A percentile compares a stretch with the other conserved stretches of the same genome.
phyloP scores from a whole-genome alignment of 441 rosid species.

The Mallotus repandus region DNA sequence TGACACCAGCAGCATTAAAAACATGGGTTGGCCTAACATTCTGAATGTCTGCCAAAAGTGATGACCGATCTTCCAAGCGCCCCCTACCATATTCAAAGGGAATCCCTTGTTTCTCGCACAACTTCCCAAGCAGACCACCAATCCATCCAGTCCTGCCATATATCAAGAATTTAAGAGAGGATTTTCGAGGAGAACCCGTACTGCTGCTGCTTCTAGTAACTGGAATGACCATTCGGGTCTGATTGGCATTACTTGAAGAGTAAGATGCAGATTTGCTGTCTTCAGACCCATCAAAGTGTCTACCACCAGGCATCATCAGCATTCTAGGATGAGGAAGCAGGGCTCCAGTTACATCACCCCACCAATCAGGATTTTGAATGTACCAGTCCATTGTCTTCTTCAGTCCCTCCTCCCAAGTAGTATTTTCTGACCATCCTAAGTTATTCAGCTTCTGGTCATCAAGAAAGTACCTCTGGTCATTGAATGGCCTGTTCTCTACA shows the following conservation, averaged over 20 bases:
- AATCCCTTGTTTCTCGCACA: constrained; percentile 74
- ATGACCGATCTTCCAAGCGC: constrained; percentile 62
- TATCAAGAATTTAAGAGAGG: constrained; percentile 68
- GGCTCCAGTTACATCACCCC: constrained; percentile 93
- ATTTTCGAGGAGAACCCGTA: constrained; percentile 35
- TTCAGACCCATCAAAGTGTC: constrained; percentile 56
- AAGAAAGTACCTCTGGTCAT: constrained; percentile 84
- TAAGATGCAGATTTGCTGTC: constrained; percentile 41
- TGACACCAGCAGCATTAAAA: constrained; percentile 89
- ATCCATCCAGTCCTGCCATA: constrained; percentile 92
- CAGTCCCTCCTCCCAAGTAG: constrained; percentile 79
- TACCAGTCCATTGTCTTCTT: constrained; percentile 82
- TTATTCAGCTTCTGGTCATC: constrained; percentile 80
- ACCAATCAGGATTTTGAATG: constrained; percentile 80
- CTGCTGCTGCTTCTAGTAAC: constrained; percentile 32
- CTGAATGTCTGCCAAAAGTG: constrained; percentile 62
- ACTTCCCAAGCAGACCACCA: constrained; percentile 74
- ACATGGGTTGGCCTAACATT: constrained; percentile 75
- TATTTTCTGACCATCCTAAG: constrained; percentile 77
- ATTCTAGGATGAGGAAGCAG: constrained; percentile 85
- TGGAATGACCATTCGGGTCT: constrained; percentile 66
- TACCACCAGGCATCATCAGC: constrained; percentile 88
- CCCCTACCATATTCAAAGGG: constrained; percentile 76
- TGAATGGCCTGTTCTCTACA: constrained; percentile 83
- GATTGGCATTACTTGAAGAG: constrained; percentile 39